These are phyloP conservation scores for Fusarium pilosicola DNA, from an alignment of 2,329 filamentous ascomycete species.

Conservation along the genomic window DNA sequence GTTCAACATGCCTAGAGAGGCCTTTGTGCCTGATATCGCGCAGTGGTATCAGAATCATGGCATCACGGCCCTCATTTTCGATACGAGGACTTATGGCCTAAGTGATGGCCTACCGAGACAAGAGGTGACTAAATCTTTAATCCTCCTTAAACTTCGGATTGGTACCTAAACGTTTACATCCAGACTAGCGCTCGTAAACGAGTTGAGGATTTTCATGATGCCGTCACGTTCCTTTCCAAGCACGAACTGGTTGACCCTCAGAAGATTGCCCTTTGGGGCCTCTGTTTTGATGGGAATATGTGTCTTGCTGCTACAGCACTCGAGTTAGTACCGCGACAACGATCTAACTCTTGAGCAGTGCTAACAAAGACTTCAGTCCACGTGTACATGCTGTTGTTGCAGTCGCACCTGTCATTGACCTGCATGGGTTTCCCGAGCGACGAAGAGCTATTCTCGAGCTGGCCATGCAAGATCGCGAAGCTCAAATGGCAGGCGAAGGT, in stretches of 20 bases:
- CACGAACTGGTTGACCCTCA: background rate
- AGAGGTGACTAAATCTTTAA: background rate
- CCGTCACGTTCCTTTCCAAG: background rate
- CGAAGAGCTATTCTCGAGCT: background rate
- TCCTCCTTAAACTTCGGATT: rapidly evolving
- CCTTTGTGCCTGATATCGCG: background rate
- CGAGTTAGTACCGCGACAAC: background rate
- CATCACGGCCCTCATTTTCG: background rate
- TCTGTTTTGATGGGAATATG: background rate
- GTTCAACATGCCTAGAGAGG: background rate
- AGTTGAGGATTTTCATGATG: background rate
- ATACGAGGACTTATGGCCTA: background rate
- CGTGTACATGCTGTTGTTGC: background rate
- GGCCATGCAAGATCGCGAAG: background rate
- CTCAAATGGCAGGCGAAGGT: background rate
- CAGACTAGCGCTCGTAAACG: background rate
- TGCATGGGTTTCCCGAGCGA: background rate
- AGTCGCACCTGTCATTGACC: background rate
- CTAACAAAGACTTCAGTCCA: background rate
- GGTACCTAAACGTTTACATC: rapidly evolving
- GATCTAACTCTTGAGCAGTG: rapidly evolving
- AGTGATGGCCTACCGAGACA: background rate
- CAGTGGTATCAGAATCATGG: background rate
- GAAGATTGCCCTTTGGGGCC: background rate
- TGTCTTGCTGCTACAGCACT: background rate